Evolutionary conservation across 2,329 filamentous ascomycete species (phyloP), one percentile per base, ranked within the genome.

Genomic region (Chaetomium olivaceum): DNA sequence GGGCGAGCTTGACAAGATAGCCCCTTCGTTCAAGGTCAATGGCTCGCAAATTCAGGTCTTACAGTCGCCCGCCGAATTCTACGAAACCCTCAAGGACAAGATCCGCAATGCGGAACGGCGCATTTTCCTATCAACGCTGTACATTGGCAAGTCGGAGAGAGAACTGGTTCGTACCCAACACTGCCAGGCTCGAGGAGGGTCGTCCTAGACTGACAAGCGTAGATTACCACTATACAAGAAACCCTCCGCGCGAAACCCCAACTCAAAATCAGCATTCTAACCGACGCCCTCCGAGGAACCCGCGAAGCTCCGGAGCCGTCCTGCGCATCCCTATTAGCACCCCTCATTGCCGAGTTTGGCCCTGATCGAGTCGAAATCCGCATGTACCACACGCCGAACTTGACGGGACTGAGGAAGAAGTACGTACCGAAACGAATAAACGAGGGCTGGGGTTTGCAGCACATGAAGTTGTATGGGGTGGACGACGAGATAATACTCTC

Each of bases 391-490:
- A 99, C 95, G 0, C 95, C 95, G 0, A 99, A 99, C 74, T 79
- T 99, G 69, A 96, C 91, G 2, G 95, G 95, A 0, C 72, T 96
- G 64, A 87, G 89, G 59, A 98, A 98, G 79, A 88, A 89, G 73
- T 82, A 91, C 70, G 87, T 98, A 2, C 95, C 95, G 0, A 91
- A 87, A 74, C 85, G 95, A 23, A 94, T 99, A 76, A 99, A 99
- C 72, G 95, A 99, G 79, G 95, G 95, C 21, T 99, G 95, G 95
- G 95, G 95, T 1, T 79, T 99, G 67, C 95, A 99, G 76, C 95
- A 99, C 75, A 99, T 99, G 94, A 99, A 99, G 83, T 82, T 99
- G 0, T 99, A 99, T 72, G 95, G 95, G 0, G 82, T 97, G 25
- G 95, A 99, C 73, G 93, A 99, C 74, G 93, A 97, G 77, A 90